These are phyloP conservation scores for Catharanthus roseus DNA, from an alignment of 257 asterid genomes.

Conservation along the genomic window DNA sequence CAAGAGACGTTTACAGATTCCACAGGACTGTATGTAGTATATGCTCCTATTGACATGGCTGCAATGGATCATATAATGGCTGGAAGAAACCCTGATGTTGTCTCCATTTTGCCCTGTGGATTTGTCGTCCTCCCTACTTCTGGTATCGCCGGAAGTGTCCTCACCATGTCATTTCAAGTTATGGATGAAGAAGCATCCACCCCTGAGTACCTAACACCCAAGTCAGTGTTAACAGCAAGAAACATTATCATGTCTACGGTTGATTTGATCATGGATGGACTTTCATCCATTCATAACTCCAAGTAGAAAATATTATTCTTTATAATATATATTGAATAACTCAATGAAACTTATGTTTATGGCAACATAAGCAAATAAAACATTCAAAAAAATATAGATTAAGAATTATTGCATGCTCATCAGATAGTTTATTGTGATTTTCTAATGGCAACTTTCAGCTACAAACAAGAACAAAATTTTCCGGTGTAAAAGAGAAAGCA, in stretches of 20 bases:
- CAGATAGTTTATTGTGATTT: not conserved
- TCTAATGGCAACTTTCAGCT: not conserved
- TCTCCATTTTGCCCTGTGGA: conserved; percentile 42
- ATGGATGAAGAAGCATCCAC: conserved; percentile 32
- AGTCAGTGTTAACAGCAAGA: conserved; percentile 26
- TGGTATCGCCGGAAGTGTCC: conserved; percentile 20
- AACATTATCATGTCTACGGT: conserved; percentile 32
- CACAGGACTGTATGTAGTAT: conserved; percentile 27
- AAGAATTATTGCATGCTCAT: not conserved
- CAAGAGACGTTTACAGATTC: conserved; percentile 49
- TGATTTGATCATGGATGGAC: conserved; percentile 27
- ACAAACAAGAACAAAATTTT: not conserved
- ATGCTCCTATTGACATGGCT: conserved; percentile 37
- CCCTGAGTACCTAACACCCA: conserved; percentile 30
- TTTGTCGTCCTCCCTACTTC: conserved; percentile 41
- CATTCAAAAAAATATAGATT: no score
- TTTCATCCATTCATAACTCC: not conserved
- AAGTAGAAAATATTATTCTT: not conserved
- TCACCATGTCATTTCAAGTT: conserved; percentile 39
- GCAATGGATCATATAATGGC: conserved; percentile 30
- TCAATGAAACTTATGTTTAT: not conserved
- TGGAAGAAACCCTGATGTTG: conserved; percentile 34
- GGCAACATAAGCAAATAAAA: not conserved
- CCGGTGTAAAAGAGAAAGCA: not conserved
- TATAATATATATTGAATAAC: not conserved